Evolutionary conservation across 345 rosid species (phyloP).

Genomic region (Eucalyptus melliodora): DNA sequence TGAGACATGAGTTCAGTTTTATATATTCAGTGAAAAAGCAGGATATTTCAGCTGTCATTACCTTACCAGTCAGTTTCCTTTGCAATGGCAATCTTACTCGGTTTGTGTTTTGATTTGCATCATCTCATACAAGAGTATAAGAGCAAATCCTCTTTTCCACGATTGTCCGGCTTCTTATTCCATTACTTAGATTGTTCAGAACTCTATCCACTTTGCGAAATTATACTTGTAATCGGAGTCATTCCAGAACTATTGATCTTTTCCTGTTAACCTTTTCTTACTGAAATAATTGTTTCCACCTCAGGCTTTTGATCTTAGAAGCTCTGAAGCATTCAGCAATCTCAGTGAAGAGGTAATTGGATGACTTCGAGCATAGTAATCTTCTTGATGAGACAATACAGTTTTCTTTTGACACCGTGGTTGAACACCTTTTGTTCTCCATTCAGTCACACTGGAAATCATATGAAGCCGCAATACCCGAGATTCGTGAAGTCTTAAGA

Average conservation of each 20-base stretch:
- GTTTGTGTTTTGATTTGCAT: neutral
- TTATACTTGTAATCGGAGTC: neutral
- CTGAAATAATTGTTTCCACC: neutral
- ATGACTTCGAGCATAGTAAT: neutral
- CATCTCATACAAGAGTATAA: neutral
- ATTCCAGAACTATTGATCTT: neutral
- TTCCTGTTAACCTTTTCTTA: neutral
- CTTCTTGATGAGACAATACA: neutral
- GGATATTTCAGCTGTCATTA: neutral
- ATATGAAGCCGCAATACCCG: slow-evolving; percentile 68
- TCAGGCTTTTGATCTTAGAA: slow-evolving; percentile 86
- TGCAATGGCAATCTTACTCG: neutral
- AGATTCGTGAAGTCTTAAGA: slow-evolving; percentile 62
- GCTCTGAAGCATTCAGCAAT: slow-evolving; percentile 29
- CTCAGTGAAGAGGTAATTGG: slow-evolving; percentile 39
- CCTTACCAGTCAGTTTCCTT: neutral
- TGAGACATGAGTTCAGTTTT: neutral
- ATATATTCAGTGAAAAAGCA: neutral
- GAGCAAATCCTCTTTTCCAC: neutral
- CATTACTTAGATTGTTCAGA: neutral
- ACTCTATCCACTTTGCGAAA: neutral
- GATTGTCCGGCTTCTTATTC: neutral
- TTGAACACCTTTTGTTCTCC: neutral
- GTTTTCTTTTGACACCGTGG: neutral
- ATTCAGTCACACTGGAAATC: slow-evolving; percentile 35